These are phyloP conservation scores for Macadamia integrifolia DNA, from an alignment of 164 flowering plant genomes.

Conservation along the genomic window DNA sequence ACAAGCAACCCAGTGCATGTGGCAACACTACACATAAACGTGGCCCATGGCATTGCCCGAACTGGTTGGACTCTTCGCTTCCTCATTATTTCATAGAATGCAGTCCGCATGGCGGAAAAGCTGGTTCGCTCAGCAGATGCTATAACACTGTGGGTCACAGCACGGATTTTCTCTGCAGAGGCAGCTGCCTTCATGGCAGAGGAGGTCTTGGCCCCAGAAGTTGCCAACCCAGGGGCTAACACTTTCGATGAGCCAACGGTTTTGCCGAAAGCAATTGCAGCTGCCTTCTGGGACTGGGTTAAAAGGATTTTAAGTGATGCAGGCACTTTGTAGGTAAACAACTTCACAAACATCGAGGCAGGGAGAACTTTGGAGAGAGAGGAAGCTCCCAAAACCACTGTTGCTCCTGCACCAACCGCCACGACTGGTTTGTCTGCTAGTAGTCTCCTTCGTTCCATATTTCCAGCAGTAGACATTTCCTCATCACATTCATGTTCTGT, in stretches of 20 bases:
- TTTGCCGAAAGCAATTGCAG: slow-evolving; percentile 46
- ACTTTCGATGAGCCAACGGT: slow-evolving; percentile 52
- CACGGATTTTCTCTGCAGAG: slow-evolving; percentile 75
- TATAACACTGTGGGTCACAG: slow-evolving; percentile 60
- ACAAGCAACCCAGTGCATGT: slow-evolving; percentile 64
- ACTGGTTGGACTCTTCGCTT: slow-evolving; percentile 44
- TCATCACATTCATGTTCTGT: slow-evolving; percentile 26
- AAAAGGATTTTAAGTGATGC: slow-evolving; percentile 55
- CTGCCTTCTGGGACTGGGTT: slow-evolving; percentile 55
- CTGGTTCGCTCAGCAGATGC: slow-evolving; percentile 82
- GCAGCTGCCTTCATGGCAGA: slow-evolving; percentile 53
- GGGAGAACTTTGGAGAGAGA: slow-evolving; percentile 71
- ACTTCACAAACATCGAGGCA: slow-evolving; percentile 56
- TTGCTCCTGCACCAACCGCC: slow-evolving; percentile 94
- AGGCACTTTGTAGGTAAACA: slow-evolving; percentile 56
- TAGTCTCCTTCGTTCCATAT: slow-evolving; percentile 23
- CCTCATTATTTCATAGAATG: slow-evolving; percentile 94
- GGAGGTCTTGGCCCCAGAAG: slow-evolving; percentile 48
- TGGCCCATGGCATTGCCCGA: slow-evolving; percentile 62
- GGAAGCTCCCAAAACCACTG: slow-evolving; percentile 74
- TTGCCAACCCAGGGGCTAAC: slow-evolving; percentile 46
- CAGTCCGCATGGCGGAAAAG: slow-evolving; percentile 75
- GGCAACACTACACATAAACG: slow-evolving; percentile 84
- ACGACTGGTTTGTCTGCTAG: slow-evolving; percentile 61
- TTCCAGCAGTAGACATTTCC: slow-evolving; percentile 17